Evolutionary conservation across 2,329 filamentous ascomycete genomes (phyloP).

Genomic region (Botrytis elliptica): DNA sequence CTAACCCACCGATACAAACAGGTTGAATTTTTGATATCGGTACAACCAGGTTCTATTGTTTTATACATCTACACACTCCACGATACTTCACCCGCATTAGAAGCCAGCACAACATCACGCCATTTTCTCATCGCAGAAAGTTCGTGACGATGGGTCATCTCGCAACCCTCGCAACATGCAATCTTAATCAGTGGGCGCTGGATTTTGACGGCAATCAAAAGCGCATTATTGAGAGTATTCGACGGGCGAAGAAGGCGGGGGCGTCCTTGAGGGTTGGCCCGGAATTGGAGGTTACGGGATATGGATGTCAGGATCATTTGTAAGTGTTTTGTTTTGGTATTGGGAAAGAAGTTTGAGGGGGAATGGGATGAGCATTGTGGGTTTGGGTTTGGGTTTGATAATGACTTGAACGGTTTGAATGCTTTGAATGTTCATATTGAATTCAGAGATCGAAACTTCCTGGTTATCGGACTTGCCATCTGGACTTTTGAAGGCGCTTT

Average conservation of each 20-base stretch:
- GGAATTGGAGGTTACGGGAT: slow-evolving; percentile 43
- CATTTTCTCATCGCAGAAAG: neutral
- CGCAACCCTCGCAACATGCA: slow-evolving; percentile 14
- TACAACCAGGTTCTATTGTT: too few species aligned
- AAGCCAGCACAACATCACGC: neutral
- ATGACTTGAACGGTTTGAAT: neutral
- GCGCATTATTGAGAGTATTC: slow-evolving; percentile 59
- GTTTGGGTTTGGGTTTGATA: neutral
- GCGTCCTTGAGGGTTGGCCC: slow-evolving; percentile 57
- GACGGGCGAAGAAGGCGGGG: slow-evolving; percentile 52
- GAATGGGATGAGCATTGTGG: neutral
- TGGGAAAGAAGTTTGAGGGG: neutral
- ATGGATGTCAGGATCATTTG: slow-evolving; percentile 61
- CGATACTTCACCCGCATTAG: neutral
- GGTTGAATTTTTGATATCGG: too few species aligned
- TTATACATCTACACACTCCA: neutral
- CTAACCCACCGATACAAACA: too few species aligned
- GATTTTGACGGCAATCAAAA: slow-evolving; percentile 34
- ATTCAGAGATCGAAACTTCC: neutral
- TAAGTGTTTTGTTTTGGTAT: neutral
- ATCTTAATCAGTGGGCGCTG: slow-evolving; percentile 19
- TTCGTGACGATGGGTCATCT: slow-evolving; percentile 19
- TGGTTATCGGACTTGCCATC: neutral
- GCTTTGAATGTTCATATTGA: neutral
- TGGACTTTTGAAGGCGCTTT: neutral